Evolutionary conservation across 768 basidiomycete species (phyloP).

Genomic region (Tubosaeta sp.): DNA sequence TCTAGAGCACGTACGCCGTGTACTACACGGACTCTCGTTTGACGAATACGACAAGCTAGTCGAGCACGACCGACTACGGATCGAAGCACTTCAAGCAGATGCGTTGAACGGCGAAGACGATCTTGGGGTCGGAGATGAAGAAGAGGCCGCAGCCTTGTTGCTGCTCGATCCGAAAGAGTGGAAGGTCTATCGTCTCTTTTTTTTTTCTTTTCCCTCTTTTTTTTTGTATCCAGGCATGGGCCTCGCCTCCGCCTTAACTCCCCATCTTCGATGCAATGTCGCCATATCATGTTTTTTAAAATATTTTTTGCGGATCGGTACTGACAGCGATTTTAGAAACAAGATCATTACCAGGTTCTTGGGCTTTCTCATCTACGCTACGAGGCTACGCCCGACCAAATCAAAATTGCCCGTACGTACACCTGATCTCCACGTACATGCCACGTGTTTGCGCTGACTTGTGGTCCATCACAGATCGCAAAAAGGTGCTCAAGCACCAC

Average conservation of each 20-base stretch:
- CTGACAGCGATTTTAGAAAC: conserved; percentile 57
- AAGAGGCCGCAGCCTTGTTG: conserved; percentile 67
- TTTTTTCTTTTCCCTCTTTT: neutral
- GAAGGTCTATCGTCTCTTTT: conserved; percentile 57
- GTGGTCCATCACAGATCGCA: conserved; percentile 63
- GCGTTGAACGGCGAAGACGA: conserved; percentile 65
- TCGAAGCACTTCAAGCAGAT: conserved; percentile 44
- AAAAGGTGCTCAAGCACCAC: conserved; percentile 98
- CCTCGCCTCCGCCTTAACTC: neutral
- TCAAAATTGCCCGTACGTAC: conserved; percentile 89
- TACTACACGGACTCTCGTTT: conserved; percentile 74
- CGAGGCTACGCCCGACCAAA: conserved; percentile 84
- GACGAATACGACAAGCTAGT: conserved; percentile 74
- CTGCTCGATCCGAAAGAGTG: conserved; percentile 94
- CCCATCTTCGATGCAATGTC: neutral
- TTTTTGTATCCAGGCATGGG: neutral
- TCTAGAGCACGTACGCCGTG: conserved; percentile 74
- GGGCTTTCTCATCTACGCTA: conserved; percentile 89
- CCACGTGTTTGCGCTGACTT: neutral
- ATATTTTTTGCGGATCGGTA: neutral
- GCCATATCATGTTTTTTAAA: neutral
- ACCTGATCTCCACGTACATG: neutral
- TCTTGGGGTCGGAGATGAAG: conserved; percentile 89
- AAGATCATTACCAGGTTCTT: conserved; percentile 97
- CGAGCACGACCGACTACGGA: conserved; percentile 48